These are phyloP conservation scores for Apiospora phragmitis DNA, from an alignment of 2,329 filamentous ascomycete genomes.

Conservation along the genomic window DNA sequence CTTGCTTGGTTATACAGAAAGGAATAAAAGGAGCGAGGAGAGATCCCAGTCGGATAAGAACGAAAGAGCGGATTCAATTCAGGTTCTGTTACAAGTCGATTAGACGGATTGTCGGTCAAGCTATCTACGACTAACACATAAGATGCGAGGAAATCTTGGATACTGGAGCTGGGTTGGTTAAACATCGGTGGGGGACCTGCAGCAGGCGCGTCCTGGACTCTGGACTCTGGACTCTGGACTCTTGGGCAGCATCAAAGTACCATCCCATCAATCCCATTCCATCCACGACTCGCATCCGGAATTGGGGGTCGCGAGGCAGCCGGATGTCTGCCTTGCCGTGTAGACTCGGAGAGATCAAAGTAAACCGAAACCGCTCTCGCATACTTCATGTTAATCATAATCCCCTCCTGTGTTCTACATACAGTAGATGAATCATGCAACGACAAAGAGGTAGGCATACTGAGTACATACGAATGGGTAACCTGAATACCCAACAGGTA, in stretches of 20 bases:
- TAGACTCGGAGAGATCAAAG: not conserved
- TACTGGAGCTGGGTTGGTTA: not conserved
- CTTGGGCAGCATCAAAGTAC: not conserved
- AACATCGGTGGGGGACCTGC: slow-evolving; percentile 4
- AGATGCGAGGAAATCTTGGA: not conserved
- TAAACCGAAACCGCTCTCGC: not conserved
- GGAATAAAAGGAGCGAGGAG: not conserved
- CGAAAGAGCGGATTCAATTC: not conserved
- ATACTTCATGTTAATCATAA: not conserved
- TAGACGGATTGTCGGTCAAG: slow-evolving; percentile 7
- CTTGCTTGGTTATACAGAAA: not conserved
- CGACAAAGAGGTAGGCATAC: not conserved
- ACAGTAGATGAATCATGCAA: not conserved
- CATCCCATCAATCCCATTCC: not conserved
- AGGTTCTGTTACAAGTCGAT: not conserved
- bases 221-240: no score
- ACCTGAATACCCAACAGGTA: not conserved
- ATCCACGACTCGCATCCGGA: not conserved
- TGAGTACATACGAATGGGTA: not conserved
- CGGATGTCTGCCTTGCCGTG: not conserved
- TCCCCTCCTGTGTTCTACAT: not conserved
- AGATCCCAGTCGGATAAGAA: not conserved
- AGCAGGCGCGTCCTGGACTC: not conserved
- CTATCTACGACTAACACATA: not conserved
- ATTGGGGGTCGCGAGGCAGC: not conserved